Evolutionary conservation across 192 early-diverging fungal genomes (phyloP).

Genomic region (Hyaloraphidium curvatum): DNA sequence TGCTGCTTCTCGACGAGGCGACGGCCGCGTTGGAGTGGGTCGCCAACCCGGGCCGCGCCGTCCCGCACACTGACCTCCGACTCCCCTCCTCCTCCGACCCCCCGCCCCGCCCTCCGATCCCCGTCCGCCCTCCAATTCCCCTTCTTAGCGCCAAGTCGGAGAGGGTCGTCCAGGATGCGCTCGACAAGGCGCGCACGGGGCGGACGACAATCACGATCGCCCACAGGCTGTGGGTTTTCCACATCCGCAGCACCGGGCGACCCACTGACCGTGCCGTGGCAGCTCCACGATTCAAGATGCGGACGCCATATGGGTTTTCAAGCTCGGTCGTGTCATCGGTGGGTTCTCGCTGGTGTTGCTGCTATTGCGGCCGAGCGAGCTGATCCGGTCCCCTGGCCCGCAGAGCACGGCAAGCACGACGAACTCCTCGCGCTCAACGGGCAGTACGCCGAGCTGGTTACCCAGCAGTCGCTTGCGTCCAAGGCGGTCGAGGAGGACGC

Average conservation of each 20-base stretch:
- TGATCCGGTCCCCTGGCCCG: no score
- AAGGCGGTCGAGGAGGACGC: no score
- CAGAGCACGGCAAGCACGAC: slow-evolving; percentile 47
- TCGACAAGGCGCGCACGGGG: slow-evolving; percentile 47
- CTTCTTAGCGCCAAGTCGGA: slow-evolving; percentile 66
- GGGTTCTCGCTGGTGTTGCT: no score
- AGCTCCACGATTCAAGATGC: slow-evolving; percentile 69
- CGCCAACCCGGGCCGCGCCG: slow-evolving; percentile 35
- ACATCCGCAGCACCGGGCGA: no score
- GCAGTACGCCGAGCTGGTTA: slow-evolving; percentile 37
- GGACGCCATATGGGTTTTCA: slow-evolving; percentile 49
- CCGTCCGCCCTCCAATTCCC: no score
- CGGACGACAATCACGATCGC: slow-evolving; percentile 53
- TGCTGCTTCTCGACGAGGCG: slow-evolving; percentile 76
- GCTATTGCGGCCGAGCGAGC: no score
- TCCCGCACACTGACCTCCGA: neutral
- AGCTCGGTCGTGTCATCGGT: slow-evolving; percentile 36
- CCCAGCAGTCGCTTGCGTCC: no score
- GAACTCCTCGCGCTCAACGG: slow-evolving; percentile 36
- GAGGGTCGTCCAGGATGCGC: slow-evolving; percentile 54
- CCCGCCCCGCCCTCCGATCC: neutral
- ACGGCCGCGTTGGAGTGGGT: slow-evolving; percentile 65
- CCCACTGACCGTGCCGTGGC: no score
- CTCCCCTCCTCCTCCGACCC: neutral
- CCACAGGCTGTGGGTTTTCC: slow-evolving; percentile 10